Evolutionary conservation across 1,284 basidiomycete species (phyloP), one percentile per base, ranked within the genome.

Genomic region (Ustilago bromivora): DNA sequence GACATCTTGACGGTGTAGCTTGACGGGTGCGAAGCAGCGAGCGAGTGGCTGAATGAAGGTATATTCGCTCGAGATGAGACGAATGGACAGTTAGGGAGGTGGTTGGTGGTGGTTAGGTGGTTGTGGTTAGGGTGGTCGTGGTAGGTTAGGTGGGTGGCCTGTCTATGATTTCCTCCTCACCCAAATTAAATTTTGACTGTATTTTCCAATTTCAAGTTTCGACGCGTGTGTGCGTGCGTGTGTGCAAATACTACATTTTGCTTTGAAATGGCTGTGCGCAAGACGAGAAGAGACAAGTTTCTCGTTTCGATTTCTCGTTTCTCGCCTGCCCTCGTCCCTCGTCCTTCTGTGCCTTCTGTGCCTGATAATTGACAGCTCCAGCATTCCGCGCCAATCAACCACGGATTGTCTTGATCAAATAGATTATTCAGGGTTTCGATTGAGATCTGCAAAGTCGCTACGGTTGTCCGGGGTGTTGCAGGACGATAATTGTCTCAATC

Each of bases 1-100:
- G 81, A 76, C 81, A 82, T 83, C 41, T 28, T 54, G 46, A n/a
- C 11, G 51, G 46, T 8, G 38, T 31, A 1, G 17, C 2, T 23
- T 38, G 4, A 17, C 15, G 43, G 34, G 55, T 41, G 34, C 28
- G 54, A 2, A 41, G 47, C 46, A 41, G 38, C 36, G 43, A 51
- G 67, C 17, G 47, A 61, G 35, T 57, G 53, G 46, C 43, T 35
- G 43, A 10, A 10, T 13, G 13, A 10, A 38, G 11, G 19, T 32
- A 31, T 10, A 51, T 9, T 47, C 23, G 65, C 40, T 66, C 64
- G 53, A 64, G 58, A 61, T 15, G 54, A 64, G 47, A 46, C 15
- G 35, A 17, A 9, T 7, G 56, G 54, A 34, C 3, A n/a, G 28
- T 17, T 35, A 32, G 31, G 56, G 43, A 32, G 43, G 23, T 51